Percentiles rank a stretch among this genome's conserved stretches.
Conservation (phyloP, 345 rosid genomes). For the Gossypium raimondii region DNA sequence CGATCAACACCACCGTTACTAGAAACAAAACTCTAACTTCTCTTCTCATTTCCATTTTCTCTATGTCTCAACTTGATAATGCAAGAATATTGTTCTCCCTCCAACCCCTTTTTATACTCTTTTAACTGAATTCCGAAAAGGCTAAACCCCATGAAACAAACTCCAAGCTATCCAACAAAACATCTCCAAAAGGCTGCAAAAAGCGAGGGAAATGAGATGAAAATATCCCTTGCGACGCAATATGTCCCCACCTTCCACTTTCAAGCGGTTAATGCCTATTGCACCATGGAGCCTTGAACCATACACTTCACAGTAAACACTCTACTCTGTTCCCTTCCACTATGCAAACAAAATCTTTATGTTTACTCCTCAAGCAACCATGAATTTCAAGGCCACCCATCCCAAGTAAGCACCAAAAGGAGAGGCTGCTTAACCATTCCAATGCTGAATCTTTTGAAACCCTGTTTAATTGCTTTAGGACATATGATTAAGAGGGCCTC, state of each 20-base stretch:
- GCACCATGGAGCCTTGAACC: not conserved
- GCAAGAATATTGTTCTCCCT: not conserved
- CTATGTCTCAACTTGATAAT: constrained; percentile 10
- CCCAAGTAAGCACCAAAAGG: not conserved
- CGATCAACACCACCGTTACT: constrained; percentile 15
- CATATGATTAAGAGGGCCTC: not conserved
- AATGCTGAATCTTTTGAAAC: not conserved
- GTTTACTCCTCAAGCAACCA: not conserved
- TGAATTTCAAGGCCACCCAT: not conserved
- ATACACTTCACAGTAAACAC: not conserved
- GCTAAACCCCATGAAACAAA: constrained; percentile 13
- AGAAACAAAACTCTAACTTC: constrained; percentile 22
- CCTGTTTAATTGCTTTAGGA: not conserved
- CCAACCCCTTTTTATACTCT: constrained; percentile 21
- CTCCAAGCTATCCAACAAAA: constrained; percentile 1
- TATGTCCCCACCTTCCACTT: constrained; percentile 35
- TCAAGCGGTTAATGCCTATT: not conserved
- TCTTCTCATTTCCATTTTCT: constrained; percentile 20
- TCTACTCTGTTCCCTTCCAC: not conserved
- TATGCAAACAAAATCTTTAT: too few species aligned
- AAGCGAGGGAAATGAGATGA: constrained; percentile 1
- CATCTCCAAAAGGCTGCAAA: constrained; percentile 27
- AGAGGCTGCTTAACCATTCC: not conserved
- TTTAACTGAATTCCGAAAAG: not conserved
- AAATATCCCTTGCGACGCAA: constrained; percentile 28